phyloP scores from a whole-genome alignment of 768 basidiomycete genomes.

The Tricholoma flavovirens region DNA sequence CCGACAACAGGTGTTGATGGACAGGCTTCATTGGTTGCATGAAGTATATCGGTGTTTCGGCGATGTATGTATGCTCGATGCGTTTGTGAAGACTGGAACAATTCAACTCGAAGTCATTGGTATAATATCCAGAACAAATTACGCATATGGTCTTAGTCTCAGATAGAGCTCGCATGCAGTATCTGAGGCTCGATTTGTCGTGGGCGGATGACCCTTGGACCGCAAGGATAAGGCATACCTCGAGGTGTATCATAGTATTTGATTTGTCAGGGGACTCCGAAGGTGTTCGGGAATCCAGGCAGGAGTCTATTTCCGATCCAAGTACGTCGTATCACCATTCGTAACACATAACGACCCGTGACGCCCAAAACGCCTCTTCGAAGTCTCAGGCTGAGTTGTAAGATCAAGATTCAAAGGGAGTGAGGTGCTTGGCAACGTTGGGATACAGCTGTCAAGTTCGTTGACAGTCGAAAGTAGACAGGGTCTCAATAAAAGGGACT shows the following conservation, averaged over 20 bases:
- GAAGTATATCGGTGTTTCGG: background rate
- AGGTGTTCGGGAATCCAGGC: background rate
- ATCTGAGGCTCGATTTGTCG: no score
- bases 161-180: no score
- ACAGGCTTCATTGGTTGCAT: background rate
- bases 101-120: background rate
- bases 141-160: background rate
- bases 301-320: background rate
- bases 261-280: background rate
- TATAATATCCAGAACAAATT: background rate
- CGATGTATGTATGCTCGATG: background rate
- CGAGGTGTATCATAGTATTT: background rate
- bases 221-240: background rate
- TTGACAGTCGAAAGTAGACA: no score
- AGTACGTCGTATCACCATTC: no score
- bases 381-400: no score
- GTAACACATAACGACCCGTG: no score
- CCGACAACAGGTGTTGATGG: background rate
- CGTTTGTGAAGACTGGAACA: background rate
- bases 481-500: no score
- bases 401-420: no score
- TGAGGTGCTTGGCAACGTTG: no score
- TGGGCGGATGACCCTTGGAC: no score
- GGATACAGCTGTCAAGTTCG: no score
- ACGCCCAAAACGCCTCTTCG: no score